A percentile compares a stretch with the other conserved stretches of the same genome.
Conservation (phyloP, 2,329 filamentous ascomycete genomes). For the Ceratocystis colombiana region DNA sequence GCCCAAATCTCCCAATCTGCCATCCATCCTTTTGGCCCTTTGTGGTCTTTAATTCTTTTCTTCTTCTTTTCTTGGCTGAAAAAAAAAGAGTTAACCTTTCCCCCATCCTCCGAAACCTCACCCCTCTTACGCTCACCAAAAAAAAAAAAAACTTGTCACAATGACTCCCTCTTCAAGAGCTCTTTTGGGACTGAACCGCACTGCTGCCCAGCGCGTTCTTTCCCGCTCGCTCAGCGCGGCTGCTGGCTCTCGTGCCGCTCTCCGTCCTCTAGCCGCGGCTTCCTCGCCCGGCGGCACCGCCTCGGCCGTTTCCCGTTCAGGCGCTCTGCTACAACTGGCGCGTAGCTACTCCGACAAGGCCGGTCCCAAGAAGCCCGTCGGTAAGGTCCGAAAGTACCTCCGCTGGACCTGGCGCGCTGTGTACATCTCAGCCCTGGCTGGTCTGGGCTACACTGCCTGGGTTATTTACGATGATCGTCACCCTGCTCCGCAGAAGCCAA, state of each 20-base stretch:
- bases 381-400: constrained; percentile 57
- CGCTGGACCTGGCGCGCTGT: constrained; percentile 75
- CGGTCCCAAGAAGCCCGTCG: constrained; percentile 41
- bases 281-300: constrained; percentile 27
- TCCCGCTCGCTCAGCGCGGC: constrained; percentile 20
- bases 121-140: not conserved
- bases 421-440: constrained; percentile 62
- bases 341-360: constrained; percentile 41
- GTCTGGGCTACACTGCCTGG: constrained; percentile 64
- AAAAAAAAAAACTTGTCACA: not conserved
- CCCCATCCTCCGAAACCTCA: constrained; percentile 21
- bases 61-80: constrained; percentile 26
- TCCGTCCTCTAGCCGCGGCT: constrained; percentile 30
- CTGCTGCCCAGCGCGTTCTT: constrained; percentile 26
- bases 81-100: constrained; percentile 21
- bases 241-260: constrained; percentile 24
- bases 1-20: constrained; percentile 17
- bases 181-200: constrained; percentile 31
- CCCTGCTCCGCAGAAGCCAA: constrained; percentile 65
- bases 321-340: constrained; percentile 28
- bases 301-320: constrained; percentile 27
- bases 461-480: constrained; percentile 73
- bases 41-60: constrained; percentile 25
- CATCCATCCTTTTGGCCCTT: constrained; percentile 14
- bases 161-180: constrained; percentile 42